Evolutionary conservation across 305 asterid species (phyloP).

Genomic region (Monarda citriodora): DNA sequence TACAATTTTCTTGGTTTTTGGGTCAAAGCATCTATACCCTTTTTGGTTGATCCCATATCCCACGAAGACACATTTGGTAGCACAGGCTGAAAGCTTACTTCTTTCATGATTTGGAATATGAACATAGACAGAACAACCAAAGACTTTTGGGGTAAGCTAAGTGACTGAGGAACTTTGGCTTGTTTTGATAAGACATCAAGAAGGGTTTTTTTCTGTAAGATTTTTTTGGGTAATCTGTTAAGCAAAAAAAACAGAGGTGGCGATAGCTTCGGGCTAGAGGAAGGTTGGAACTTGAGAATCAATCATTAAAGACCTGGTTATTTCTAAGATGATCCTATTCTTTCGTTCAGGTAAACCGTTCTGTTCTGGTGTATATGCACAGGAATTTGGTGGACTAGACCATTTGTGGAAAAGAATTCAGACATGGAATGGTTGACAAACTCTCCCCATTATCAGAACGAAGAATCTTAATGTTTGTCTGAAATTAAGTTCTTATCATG

Average conservation of each 20-base stretch:
- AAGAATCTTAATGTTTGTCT: too few species aligned
- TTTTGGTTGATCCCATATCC: background rate
- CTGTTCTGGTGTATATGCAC: background rate
- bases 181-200: too few species aligned
- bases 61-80: background rate
- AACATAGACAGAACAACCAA: background rate
- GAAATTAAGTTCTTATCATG: too few species aligned
- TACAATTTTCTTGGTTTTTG: background rate
- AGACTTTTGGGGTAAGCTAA: too few species aligned
- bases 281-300: background rate
- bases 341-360: background rate
- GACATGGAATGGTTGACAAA: background rate
- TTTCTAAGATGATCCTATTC: background rate
- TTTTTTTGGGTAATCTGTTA: background rate
- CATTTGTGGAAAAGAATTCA: background rate
- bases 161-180: too few species aligned
- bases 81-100: background rate
- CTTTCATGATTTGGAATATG: background rate
- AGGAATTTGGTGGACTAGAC: background rate
- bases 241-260: background rate
- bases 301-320: background rate
- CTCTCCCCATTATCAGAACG: too few species aligned
- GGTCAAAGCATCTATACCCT: background rate
- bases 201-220: too few species aligned
- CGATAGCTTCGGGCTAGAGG: background rate